phyloP scores from a whole-genome alignment of 352 stramenopile genomes.

The Pythium dissotocum region DNA sequence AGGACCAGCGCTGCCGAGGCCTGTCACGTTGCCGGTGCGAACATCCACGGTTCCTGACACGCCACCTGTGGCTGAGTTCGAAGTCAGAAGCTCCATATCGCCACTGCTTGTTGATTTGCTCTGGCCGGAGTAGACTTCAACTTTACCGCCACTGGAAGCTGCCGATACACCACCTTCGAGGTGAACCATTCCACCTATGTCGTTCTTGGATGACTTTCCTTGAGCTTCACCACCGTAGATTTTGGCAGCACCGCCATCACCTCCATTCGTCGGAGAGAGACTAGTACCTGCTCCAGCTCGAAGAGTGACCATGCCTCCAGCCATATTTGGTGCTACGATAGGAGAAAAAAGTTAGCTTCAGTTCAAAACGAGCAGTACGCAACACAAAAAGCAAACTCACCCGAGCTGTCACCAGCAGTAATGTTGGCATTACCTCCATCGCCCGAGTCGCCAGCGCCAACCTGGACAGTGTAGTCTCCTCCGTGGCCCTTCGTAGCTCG shows the following conservation, averaged over 20 bases:
- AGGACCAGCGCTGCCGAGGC: conserved; percentile 17
- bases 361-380: background rate
- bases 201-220: conserved; percentile 39
- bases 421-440: conserved; percentile 57
- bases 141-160: conserved; percentile 55
- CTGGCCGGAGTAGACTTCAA: conserved; percentile 59
- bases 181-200: conserved; percentile 60
- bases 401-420: conserved; percentile 67
- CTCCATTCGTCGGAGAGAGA: conserved; percentile 46
- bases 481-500: conserved; percentile 41
- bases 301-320: conserved; percentile 51
- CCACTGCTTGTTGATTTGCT: conserved; percentile 57
- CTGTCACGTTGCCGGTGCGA: conserved; percentile 69
- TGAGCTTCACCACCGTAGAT: conserved; percentile 57
- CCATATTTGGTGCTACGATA: conserved; percentile 33
- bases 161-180: conserved; percentile 56
- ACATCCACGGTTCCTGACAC: conserved; percentile 78
- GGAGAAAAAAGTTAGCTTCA: background rate
- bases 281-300: conserved; percentile 57
- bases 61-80: conserved; percentile 73
- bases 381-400: conserved; percentile 29
- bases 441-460: conserved; percentile 36
- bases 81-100: conserved; percentile 59
- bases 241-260: conserved; percentile 58
- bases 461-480: conserved; percentile 37